Evolutionary conservation across 208 protist species (phyloP), one percentile per base, ranked within the genome.

Genomic region (Naegleria lovaniensis): DNA sequence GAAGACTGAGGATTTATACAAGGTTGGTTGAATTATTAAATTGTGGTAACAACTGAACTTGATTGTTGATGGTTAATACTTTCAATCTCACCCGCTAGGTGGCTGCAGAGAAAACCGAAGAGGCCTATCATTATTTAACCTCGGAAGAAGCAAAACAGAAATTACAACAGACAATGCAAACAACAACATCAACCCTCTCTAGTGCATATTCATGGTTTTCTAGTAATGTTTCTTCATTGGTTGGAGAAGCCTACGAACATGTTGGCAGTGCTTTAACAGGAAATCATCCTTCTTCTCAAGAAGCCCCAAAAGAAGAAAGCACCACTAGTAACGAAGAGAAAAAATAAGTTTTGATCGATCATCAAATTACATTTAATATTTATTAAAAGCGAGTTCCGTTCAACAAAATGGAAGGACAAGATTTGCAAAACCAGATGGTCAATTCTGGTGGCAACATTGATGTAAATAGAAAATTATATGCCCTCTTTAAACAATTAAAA

Each of bases 131-230:
- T 13, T 79, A 79, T 9, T 36, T 79, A 36, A 79, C 67, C 5
- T 79, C 67, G 29, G 67, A 79, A 79, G 67, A 79, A 79, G 67
- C 67, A 25, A 79, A 79, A 79, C 67, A 79, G n/a, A 79, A 79
- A 36, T 33, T 36, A 11, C 16, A 79, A 36, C 25, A 79, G n/a
- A 36, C 29, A 0, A 13, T 13, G 6, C 16, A 29, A 36, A 79
- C 67, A 19, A 79, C 67, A 36, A 13, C 67, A 36, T 36, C 16
- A 36, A 79, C 67, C n/a, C 9, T 79, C 7, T 36, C 67, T 36
- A 79, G 67, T 79, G 67, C 67, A 11, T 79, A 79, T 79, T 79
- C 67, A 79, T 79, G 67, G 67, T 9, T 79, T 29, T 79, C 67
- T 36, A 36, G 29, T 79, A 79, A 79, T 79, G 29, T 79, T 36